Evolutionary conservation across 2,329 filamentous ascomycete genomes (phyloP).

Genomic region (Xylaria sp.): DNA sequence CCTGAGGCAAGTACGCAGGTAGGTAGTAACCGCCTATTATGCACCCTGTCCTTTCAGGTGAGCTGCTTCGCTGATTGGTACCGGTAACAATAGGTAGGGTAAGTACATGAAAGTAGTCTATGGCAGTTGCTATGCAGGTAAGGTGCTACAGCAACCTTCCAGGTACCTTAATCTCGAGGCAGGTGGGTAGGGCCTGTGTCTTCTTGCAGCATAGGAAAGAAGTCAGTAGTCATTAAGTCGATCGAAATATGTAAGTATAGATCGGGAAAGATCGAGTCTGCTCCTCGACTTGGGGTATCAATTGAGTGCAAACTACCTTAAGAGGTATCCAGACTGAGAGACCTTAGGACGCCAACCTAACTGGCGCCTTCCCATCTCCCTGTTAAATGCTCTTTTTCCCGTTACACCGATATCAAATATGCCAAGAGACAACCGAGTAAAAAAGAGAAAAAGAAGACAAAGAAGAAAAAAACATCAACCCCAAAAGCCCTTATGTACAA

Average conservation of each 20-base stretch:
- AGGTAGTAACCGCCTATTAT: no score
- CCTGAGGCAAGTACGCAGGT: no score
- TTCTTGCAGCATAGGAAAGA: no score
- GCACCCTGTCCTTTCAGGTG: no score
- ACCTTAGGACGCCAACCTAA: constrained; percentile 4
- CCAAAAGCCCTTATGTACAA: constrained; percentile 20
- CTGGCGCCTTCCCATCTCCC: background rate
- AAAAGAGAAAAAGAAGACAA: constrained; percentile 1
- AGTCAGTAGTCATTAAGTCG: no score
- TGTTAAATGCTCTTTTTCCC: background rate
- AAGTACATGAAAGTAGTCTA: no score
- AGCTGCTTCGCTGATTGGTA: no score
- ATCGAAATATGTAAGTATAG: background rate
- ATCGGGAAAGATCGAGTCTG: constrained; percentile 5
- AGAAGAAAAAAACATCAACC: background rate
- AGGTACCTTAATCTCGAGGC: no score
- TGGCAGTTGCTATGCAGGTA: no score
- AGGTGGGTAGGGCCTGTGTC: no score
- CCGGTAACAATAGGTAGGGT: no score
- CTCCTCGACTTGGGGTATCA: constrained; percentile 13
- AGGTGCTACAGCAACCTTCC: no score
- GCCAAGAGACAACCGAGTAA: background rate
- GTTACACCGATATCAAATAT: background rate
- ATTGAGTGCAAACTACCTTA: constrained; percentile 7
- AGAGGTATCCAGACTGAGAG: constrained; percentile 1